Evolutionary conservation across 108 stramenopile genomes (phyloP), one percentile per base, ranked within the genome.

Genomic region (Ochromonas danica): DNA sequence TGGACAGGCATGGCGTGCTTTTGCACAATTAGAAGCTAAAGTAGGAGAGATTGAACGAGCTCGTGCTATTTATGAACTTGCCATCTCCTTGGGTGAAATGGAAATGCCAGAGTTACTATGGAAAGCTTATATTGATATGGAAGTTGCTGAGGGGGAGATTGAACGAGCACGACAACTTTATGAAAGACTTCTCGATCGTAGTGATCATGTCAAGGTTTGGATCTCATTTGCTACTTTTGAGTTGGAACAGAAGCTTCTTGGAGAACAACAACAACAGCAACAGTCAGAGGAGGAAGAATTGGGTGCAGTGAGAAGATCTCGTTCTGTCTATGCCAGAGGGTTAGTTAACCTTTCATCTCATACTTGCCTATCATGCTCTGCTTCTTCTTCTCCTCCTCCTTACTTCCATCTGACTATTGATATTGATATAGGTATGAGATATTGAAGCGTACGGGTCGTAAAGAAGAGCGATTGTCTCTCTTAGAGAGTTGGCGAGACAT

Each of bases 101-200:
- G 98, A 99, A 83, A 95, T 94, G 95, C 98, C 98, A 39, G 98
- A 99, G 81, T 84, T 93, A 57, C 82, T 97, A 39, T 99, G 98
- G 98, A 97, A 97, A 83, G 87, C 86, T 33, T 98, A 93, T 84
- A 97, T 99, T 80, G 98, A 99, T 86, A 95, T 97, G 79, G 97
- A 99, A 88, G 94, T 95, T 61, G 87, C 90, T 3, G 78, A 40
- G 27, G 43, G 78, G 27, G 83, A 85, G 74, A 30, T 27, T 75
- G 72, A 75, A 6, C 14, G 42, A 30, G 85, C 72, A 40, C 78
- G 96, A 67, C 62, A 77, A 61, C 85, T 99, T 1, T 99, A 93
- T 83, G 89, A 96, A 79, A 86, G 98, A 25, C 89, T 99, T 22
- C 80, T 99, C 57, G 94, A 97, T 75, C 88, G 91, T 51, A 96